Percentiles rank a stretch among this genome's conserved stretches.
Evolutionary conservation across 805 yeast genomes (phyloP).

Genomic region (Geotrichum ghanense): DNA sequence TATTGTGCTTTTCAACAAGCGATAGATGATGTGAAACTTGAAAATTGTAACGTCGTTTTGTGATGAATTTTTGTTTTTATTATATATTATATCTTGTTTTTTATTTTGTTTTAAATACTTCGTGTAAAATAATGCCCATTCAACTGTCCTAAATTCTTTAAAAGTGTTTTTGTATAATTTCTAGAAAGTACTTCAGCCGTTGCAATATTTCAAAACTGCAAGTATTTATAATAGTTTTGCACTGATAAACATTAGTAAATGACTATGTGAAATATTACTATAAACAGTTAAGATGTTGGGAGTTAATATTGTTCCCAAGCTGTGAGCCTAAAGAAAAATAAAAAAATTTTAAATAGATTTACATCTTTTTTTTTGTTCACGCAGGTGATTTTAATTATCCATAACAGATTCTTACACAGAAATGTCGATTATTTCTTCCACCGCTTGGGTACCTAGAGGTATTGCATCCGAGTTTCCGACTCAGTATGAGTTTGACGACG

Average conservation of each 20-base stretch:
- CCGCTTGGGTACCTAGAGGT: conserved; percentile 95
- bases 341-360: conserved; percentile 2
- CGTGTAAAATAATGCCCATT: conserved; percentile 1
- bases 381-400: background rate
- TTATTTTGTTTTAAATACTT: background rate
- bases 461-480: conserved; percentile 88
- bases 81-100: background rate
- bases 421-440: conserved; percentile 68
- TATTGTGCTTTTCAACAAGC: conserved; percentile 4
- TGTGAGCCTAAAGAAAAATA: no score
- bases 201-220: no score
- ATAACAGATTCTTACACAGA: background rate
- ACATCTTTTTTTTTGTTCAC: background rate
- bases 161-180: background rate
- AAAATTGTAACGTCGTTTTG: no score
- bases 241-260: no score
- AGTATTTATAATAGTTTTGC: no score
- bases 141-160: background rate
- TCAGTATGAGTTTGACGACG: conserved; percentile 78
- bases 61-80: background rate
- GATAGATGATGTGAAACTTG: background rate
- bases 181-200: background rate
- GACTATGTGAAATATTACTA: background rate
- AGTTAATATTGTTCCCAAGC: background rate
- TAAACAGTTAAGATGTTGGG: background rate